Base-by-base conservation (phyloP, 495 filamentous ascomycete genomes). In the Talaromyces trachyspermus region DNA sequence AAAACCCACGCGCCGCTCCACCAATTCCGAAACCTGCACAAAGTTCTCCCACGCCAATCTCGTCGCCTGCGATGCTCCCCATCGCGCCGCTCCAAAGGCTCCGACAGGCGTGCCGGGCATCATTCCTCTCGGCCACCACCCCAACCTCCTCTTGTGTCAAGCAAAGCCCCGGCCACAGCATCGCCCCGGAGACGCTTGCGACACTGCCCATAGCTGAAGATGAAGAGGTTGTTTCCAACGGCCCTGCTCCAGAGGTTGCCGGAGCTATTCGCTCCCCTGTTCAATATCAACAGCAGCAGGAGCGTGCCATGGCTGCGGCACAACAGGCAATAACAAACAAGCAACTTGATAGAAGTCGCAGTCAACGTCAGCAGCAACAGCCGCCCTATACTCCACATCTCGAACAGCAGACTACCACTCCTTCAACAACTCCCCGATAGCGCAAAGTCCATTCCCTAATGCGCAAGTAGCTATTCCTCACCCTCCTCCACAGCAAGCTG, bases 1-100 rank as follows among this genome's bases (percentile, higher is more conserved):
- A 98, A 66, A 97, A 97, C 54, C 92, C 92, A 35, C 80, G 92
- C 48, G 85, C 91, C 7, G 87, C 92, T 12, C 92, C 92, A 49
- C 92, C 92, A 2, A 84, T 96, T 43, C 92, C 92, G 48, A 71
- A 80, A 45, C 79, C 62, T 54, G 24, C 39, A 23, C 39, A 42
- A 64, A 48, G 66, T 65, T 39, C 50, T 50, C 25, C 46, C 54
- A 20, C 26, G 12, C 32, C 27, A 5, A 27, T 43, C 2, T 39
- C 38, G 24, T 51, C 64, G 19, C 55, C 64, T n/a, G 50, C 54
- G 8, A 55, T 73, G 46, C 52, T 71, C 2, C 70, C 70, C 7
- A 69, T 36, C 65, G 70, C 14, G 62, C 68, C 8, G 64, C 69
- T 32, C 68, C 70, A 10, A 74, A 71, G 52, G 66, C 70, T 1